Evolutionary conservation across 306 rosid genomes (phyloP), one percentile per base, ranked within the genome.

Genomic region (Hippophae rhamnoides): DNA sequence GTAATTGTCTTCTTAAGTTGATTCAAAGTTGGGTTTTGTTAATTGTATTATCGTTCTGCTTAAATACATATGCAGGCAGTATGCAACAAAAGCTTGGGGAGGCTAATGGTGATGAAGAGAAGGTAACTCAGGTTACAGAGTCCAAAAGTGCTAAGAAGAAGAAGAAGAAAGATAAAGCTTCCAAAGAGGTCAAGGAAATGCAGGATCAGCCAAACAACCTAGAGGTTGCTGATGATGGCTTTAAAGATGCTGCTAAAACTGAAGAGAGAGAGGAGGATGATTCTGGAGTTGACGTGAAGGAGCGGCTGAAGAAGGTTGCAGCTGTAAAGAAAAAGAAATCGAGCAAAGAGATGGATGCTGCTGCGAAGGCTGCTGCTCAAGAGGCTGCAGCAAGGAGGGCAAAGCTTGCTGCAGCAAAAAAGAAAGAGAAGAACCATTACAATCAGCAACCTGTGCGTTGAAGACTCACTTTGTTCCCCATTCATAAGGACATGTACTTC

Each of bases 371-470:
- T 70, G 97, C 97, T 38, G 81, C 95, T 53, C 85, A 82, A 50
- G 95, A 92, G 76, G 96, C 97, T 48, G 95, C 86, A 23, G 94
- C 90, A 27, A 83, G 99, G 85, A 73, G 54, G 7, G 97, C 97
- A 54, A 84, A 47, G 74, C 94, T 88, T 47, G 95, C 90, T 52
- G 94, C 95, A 0, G 90, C 95, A 0, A 92, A 92, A 83, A 92
- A 92, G 82, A 92, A 86, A 63, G 96, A 88, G 80, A 92, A 92
- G 84, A 84, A 57, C 73, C 99, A 92, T 76, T 92, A 88, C 69
- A 92, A 88, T 69, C 95, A 92, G 72, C 99, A 88, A 60, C 99
- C 94, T 1, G 75, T 85, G 66, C 90, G 94, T 82, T 92, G 78
- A 76, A 79, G 73, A 74, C 18, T 54, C 60, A 31, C 48, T 58